phyloP scores from a whole-genome alignment of 176 grass and related monocot species.

The Pontederia paniculata region DNA sequence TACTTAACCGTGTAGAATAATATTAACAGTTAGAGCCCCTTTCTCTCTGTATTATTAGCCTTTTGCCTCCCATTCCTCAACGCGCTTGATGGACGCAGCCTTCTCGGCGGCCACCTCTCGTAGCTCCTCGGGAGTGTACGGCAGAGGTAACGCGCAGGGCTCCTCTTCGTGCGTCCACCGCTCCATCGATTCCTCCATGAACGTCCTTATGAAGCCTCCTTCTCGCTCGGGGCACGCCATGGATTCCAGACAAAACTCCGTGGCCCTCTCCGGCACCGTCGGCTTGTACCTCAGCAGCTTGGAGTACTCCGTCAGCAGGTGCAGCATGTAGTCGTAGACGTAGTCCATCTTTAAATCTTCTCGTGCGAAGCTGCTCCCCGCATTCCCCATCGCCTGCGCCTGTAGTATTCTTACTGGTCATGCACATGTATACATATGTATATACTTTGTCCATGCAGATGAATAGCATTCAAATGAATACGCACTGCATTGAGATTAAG shows the following conservation, averaged over 20 bases:
- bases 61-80: constrained; percentile 5
- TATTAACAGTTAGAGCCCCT: too few relatives aligned
- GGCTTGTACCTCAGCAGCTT: constrained; percentile 51
- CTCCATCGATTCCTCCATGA: constrained; percentile 63
- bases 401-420: neutral
- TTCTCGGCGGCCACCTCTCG: constrained; percentile 5
- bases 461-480: too few relatives aligned
- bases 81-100: neutral
- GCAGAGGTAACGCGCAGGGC: constrained; percentile 42
- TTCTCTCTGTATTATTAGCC: too few relatives aligned
- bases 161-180: constrained; percentile 24
- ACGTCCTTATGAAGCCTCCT: neutral
- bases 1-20: too few relatives aligned
- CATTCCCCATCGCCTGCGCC: constrained; percentile 28
- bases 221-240: constrained; percentile 27
- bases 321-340: constrained; percentile 86
- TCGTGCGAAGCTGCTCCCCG: constrained; percentile 34
- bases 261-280: constrained; percentile 44
- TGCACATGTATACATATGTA: too few relatives aligned
- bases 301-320: constrained; percentile 48
- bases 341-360: constrained; percentile 50
- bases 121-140: constrained; percentile 26
- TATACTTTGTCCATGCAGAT: too few relatives aligned
- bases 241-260: constrained; percentile 42
- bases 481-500: too few relatives aligned